Base-by-base conservation (phyloP, 2,329 filamentous ascomycete species). In the Hymenoscyphus occultus region DNA sequence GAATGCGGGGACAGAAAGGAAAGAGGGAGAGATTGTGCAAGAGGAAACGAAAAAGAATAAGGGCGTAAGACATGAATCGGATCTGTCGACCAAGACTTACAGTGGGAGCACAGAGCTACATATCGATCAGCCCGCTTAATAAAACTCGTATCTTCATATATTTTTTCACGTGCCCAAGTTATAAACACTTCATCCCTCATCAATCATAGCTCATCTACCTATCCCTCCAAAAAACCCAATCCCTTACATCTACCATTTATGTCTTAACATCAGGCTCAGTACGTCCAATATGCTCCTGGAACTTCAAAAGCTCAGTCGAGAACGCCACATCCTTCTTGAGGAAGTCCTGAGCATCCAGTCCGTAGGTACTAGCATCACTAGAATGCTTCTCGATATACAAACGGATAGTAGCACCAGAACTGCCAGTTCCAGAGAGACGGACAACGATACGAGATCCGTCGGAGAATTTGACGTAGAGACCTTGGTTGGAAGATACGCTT, bases 301-400 rank as follows among this genome's bases (percentile, higher is more conserved):
- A 90, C 83, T 94, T 93, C 76, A 99, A 84, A 66, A 99, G 82
- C 63, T 89, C 86, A 2, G 92, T 90, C 28, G 94, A 92, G 72
- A 97, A 86, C 76, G 89, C 85, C 74, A 99, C 92, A 76, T 96
- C 92, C 65, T 92, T 90, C 83, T 91, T 90, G 73, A 99, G 84
- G 83, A 96, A 99, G 65, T 94, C 93, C 80, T 99, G 95, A 14
- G 93, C 93, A 77, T 96, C 92, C 74, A 90, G 78, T 65, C 83
- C 86, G 76, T 95, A 96, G 66, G 88, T 93, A 68, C 85, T 88
- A 68, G 88, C 82, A 75, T 98, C 92, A 69, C 82, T 86, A 78
- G 91, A 93, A 82, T 98, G 91, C 83, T 95, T 94, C 86, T 99
- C 95, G 71, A 99, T 89, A 80, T 99, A 99, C 71, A 99, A 84